phyloP scores from a whole-genome alignment of 139 green algal species.

The Haematococcus lacustris region DNA sequence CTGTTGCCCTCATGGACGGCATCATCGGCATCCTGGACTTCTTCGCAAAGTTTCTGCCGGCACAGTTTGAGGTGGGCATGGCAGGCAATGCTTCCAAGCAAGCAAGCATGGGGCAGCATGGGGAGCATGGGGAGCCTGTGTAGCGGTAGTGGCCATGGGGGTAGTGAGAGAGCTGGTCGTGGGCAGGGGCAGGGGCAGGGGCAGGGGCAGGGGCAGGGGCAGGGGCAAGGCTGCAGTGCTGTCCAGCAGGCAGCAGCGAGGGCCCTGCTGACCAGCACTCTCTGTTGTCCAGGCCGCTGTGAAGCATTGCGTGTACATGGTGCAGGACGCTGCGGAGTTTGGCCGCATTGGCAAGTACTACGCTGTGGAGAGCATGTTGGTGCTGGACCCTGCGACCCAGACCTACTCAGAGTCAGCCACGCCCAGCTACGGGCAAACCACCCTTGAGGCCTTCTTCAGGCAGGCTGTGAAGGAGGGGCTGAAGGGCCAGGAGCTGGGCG shows the following conservation, averaged over 20 bases:
- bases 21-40: constrained; percentile 87
- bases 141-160: no score
- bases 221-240: no score
- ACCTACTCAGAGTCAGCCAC: constrained; percentile 79
- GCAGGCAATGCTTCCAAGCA: not conserved
- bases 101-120: no score
- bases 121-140: no score
- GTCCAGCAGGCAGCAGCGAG: no score
- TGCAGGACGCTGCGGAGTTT: constrained; percentile 66
- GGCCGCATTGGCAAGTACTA: constrained; percentile 96
- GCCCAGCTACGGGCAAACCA: constrained; percentile 89
- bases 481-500: constrained; percentile 85
- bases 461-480: constrained; percentile 33
- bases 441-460: constrained; percentile 88
- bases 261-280: no score
- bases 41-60: constrained; percentile 76
- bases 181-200: no score
- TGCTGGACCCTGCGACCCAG: constrained; percentile 63
- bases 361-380: constrained; percentile 93
- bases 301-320: not conserved
- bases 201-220: no score
- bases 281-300: no score
- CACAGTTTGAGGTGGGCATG: constrained; percentile 57
- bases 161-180: no score
- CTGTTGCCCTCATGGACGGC: constrained; percentile 92